A percentile compares a stretch with the other conserved stretches of the same genome.
These are phyloP conservation scores for Cladochytrium replicatum DNA, from an alignment of 192 early-diverging fungal species.

Conservation along the genomic window DNA sequence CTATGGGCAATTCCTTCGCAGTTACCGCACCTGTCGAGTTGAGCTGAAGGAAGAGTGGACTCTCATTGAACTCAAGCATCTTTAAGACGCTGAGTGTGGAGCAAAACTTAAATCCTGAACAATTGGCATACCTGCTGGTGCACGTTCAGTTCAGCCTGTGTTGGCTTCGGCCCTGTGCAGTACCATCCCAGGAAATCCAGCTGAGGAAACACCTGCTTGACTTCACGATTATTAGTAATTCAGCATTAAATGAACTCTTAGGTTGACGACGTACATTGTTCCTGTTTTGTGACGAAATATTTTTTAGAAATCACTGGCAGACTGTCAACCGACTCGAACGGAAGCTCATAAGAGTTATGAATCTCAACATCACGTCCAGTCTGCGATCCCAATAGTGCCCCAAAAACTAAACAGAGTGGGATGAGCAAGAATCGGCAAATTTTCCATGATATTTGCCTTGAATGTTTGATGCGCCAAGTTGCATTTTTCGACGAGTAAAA, in stretches of 20 bases:
- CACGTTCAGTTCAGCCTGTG: constrained; percentile 50
- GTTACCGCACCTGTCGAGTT: constrained; percentile 30
- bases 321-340: constrained; percentile 25
- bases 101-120: no score
- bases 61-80: constrained; percentile 66
- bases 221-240: no score
- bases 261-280: constrained; percentile 68
- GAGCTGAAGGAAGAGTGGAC: constrained; percentile 64
- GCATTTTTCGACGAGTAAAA: constrained; percentile 61
- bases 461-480: no score
- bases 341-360: constrained; percentile 75
- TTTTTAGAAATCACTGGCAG: constrained; percentile 42
- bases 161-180: constrained; percentile 49
- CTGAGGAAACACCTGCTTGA: constrained; percentile 72
- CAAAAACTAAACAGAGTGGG: no score
- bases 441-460: no score
- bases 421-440: no score
- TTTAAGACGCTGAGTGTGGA: no score
- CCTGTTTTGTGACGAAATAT: constrained; percentile 62
- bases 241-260: no score
- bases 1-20: constrained; percentile 60
- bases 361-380: constrained; percentile 73
- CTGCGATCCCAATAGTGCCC: constrained; percentile 67
- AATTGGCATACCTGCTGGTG: constrained; percentile 68
- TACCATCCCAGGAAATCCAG: constrained; percentile 85